phyloP scores from a whole-genome alignment of 352 stramenopile genomes.

The Globisporangium barbulae region DNA sequence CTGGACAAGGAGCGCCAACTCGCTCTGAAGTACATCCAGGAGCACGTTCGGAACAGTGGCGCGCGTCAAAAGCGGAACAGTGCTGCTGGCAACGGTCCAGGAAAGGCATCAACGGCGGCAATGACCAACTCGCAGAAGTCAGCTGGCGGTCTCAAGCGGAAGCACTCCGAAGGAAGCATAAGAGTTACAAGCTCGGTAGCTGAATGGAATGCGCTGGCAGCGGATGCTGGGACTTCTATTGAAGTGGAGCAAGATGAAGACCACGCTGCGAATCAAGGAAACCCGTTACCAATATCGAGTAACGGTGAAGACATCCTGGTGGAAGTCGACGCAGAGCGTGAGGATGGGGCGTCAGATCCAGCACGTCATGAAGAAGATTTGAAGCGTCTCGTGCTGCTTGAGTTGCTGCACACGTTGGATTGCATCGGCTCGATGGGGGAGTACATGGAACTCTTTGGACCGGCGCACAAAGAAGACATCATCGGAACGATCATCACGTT shows the following conservation, averaged over 20 bases:
- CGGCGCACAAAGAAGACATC: slow-evolving; percentile 81
- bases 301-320: not conserved
- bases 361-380: slow-evolving; percentile 74
- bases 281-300: not conserved
- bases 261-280: not conserved
- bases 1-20: slow-evolving; percentile 60
- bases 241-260: slow-evolving; percentile 13
- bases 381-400: slow-evolving; percentile 75
- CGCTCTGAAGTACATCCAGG: slow-evolving; percentile 80
- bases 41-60: slow-evolving; percentile 39
- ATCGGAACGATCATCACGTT: slow-evolving; percentile 82
- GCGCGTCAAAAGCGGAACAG: slow-evolving; percentile 33
- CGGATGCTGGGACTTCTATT: not conserved
- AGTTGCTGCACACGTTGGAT: slow-evolving; percentile 80
- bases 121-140: slow-evolving; percentile 1
- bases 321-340: not conserved
- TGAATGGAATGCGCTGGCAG: slow-evolving; percentile 22
- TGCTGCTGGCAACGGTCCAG: slow-evolving; percentile 12
- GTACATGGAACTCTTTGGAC: slow-evolving; percentile 81
- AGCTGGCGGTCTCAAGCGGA: slow-evolving; percentile 33
- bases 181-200: slow-evolving; percentile 15
- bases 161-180: slow-evolving; percentile 33
- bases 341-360: slow-evolving; percentile 23
- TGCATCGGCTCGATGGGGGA: slow-evolving; percentile 83
- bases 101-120: slow-evolving; percentile 4